Conservation (phyloP, 1,284 basidiomycete species). For the Austroboletus novae-zelandiae region DNA sequence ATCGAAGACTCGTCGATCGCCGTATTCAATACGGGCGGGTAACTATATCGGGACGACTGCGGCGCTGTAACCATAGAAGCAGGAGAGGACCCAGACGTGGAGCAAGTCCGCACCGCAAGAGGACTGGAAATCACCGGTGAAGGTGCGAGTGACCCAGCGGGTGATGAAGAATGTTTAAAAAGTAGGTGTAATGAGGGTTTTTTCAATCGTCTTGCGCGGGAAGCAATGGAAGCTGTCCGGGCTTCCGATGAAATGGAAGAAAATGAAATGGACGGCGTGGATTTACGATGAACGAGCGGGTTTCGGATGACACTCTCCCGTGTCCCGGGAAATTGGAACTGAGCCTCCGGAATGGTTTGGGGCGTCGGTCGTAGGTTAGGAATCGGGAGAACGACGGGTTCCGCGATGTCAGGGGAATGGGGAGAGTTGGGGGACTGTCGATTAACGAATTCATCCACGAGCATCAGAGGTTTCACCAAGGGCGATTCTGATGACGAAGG, state of each 20-base stretch:
- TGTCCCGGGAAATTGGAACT: constrained; percentile 42
- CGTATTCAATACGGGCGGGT: constrained; percentile 34
- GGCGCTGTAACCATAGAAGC: constrained; percentile 35
- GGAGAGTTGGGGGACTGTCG: constrained; percentile 18
- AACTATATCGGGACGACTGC: constrained; percentile 35
- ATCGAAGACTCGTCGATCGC: constrained; percentile 35
- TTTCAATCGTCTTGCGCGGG: constrained; percentile 41
- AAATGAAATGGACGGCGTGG: constrained; percentile 39
- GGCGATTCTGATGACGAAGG: constrained; percentile 44
- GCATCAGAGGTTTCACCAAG: constrained; percentile 25
- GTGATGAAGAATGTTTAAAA: constrained; percentile 48
- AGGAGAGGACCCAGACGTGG: constrained; percentile 31
- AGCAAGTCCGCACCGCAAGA: constrained; percentile 15
- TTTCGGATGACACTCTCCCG: constrained; percentile 31
- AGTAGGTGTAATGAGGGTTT: constrained; percentile 55
- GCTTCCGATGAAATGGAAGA: constrained; percentile 27
- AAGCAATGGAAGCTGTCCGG: constrained; percentile 27
- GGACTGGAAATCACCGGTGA: constrained; percentile 13
- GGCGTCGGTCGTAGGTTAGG: constrained; percentile 13
- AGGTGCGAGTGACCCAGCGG: constrained; percentile 27
- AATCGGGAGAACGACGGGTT: constrained; percentile 30
- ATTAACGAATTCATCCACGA: constrained; percentile 25
- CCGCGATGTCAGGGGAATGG: constrained; percentile 26
- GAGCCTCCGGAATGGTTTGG: constrained; percentile 18
- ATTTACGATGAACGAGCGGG: constrained; percentile 37